phyloP scores from a whole-genome alignment of 192 early-diverging fungal genomes.

The Phycomyces nitens region DNA sequence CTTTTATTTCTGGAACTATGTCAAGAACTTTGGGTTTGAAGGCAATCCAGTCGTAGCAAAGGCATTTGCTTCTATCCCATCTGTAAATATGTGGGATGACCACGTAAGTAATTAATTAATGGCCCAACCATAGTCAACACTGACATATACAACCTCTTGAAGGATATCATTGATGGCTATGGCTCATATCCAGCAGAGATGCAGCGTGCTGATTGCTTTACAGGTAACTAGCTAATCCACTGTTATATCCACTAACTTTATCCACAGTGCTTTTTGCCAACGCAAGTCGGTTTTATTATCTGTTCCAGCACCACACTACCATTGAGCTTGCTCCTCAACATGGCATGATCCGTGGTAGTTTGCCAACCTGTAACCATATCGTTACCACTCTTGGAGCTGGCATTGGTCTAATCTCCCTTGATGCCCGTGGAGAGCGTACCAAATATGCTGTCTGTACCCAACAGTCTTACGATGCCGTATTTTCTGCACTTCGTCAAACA shows the following conservation, averaged over 20 bases:
- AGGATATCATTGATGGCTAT: constrained; percentile 78
- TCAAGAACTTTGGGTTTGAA: constrained; percentile 28
- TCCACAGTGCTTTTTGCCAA: constrained; percentile 51
- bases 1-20: constrained; percentile 34
- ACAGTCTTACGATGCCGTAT: constrained; percentile 58
- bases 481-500: constrained; percentile 48
- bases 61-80: constrained; percentile 72
- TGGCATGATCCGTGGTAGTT: constrained; percentile 44
- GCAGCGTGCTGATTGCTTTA: constrained; percentile 64
- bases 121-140: not conserved
- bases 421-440: constrained; percentile 72
- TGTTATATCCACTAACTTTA: too few species aligned
- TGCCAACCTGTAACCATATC: constrained; percentile 50
- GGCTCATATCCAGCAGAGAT: constrained; percentile 80
- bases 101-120: constrained; percentile 45
- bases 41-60: constrained; percentile 46
- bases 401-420: constrained; percentile 61
- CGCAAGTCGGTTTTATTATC: constrained; percentile 72
- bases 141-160: too few species aligned
- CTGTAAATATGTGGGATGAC: constrained; percentile 79
- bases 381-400: constrained; percentile 66
- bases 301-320: constrained; percentile 84
- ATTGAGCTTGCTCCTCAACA: constrained; percentile 51
- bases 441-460: constrained; percentile 57
- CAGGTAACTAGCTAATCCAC: constrained; percentile 48